Percentiles rank a stretch among this genome's conserved stretches.
These are phyloP conservation scores for Acanthamoeba lenticulata DNA, from an alignment of 208 protist genomes.

Conservation along the genomic window DNA sequence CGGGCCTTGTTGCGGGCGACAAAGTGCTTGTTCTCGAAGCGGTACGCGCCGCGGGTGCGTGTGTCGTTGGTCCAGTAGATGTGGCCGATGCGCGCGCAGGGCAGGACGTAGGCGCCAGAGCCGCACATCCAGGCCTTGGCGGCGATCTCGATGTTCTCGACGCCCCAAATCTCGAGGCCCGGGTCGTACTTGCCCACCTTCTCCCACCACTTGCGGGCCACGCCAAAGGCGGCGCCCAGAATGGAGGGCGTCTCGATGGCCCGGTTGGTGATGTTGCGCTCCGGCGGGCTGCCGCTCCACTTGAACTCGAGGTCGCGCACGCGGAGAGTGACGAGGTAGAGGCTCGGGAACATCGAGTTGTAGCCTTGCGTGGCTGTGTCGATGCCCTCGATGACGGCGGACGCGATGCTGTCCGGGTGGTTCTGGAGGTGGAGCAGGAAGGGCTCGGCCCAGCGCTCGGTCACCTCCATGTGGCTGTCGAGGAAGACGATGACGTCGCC, in stretches of 20 bases:
- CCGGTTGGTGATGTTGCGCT: neutral
- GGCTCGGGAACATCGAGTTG: neutral
- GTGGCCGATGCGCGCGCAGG: slow-evolving; percentile 10
- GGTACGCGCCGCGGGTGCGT: slow-evolving; percentile 6
- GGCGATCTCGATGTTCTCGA: slow-evolving; percentile 51
- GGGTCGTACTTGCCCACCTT: slow-evolving; percentile 3
- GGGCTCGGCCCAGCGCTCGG: slow-evolving; percentile 9
- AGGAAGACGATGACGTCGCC: slow-evolving; percentile 4
- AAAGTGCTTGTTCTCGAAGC: neutral
- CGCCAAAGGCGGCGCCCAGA: neutral
- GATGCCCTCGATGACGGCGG: neutral
- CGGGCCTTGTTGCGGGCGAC: slow-evolving; percentile 31
- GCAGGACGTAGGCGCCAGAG: neutral
- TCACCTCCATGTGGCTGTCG: slow-evolving; percentile 26
- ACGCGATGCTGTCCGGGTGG: neutral
- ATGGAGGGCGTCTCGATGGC: neutral
- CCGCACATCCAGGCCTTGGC: slow-evolving; percentile 51
- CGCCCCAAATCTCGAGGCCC: slow-evolving; percentile 20
- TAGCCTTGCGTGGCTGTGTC: neutral
- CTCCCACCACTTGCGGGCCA: slow-evolving; percentile 8
- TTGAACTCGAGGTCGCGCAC: slow-evolving; percentile 25
- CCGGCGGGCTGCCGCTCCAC: neutral
- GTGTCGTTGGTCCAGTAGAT: slow-evolving; percentile 35
- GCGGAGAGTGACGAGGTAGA: neutral
- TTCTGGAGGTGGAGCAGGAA: slow-evolving; percentile 5